Base-by-base conservation (phyloP, 805 yeast species). In the Saccharomycopsis fermentans region DNA sequence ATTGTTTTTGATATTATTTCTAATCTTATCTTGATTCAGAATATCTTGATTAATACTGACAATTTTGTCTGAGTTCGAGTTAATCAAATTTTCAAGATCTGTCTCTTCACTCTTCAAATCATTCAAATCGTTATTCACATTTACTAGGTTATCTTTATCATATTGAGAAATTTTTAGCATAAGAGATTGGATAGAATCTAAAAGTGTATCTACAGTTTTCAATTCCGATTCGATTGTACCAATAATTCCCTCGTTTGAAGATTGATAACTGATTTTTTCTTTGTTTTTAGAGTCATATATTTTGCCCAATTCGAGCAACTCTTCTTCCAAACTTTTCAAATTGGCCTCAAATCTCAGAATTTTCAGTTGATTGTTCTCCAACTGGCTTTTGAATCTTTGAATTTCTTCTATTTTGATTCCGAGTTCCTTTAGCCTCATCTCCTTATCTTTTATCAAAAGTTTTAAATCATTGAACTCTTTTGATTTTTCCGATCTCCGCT, bases 361-460 rank as follows among this genome's bases (percentile, higher is more conserved):
- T 54, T 72, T 69, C 1, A 35, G 55, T 32, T 70, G 72, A 16
- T 69, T 66, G 17, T 74, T 80, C 1, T 65, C 64, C 6, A 81
- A 70, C 2, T 74, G 65, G 26, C 65, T 71, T 57, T 71, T 69
- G 56, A 79, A 65, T 56, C 72, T 74, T 21, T 70, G 70, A 37
- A 76, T 72, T 58, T 82, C 86, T 52, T 75, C 67, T 34, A 81
- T 70, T 4, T 81, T 70, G 53, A 72, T 74, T 64, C 84, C 87
- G 58, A 81, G 67, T 51, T 78, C 75, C 63, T 81, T 79, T 27
- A 87, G 77, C 2, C 66, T 64, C 51, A 85, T 67, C 63, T 75
- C 74, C 56, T 77, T 75, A 63, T 83, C 87, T 59, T 82, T 81
- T 14, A 83, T 69, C 37, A 69, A 69, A 36, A 72, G 75, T 59